Evolutionary conservation across 192 early-diverging fungal genomes (phyloP).

Genomic region (Coemansia erecta): DNA sequence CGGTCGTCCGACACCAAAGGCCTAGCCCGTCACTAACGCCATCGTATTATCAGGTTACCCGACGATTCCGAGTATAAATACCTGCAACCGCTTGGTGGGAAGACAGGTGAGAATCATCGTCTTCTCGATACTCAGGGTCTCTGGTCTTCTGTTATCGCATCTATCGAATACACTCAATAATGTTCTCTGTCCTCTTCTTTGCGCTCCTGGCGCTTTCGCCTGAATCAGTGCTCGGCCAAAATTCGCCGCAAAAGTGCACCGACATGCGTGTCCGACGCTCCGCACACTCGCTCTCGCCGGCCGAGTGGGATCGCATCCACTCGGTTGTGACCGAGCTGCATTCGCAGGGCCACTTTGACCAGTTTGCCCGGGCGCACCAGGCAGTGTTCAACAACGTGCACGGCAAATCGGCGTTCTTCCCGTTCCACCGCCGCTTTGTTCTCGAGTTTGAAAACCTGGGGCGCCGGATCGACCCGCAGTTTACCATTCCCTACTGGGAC

Average conservation of each 20-base stretch:
- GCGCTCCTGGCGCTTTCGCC: slow-evolving; percentile 9
- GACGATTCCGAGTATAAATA: too few relatives aligned
- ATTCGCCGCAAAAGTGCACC: slow-evolving; percentile 22
- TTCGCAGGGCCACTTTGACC: slow-evolving; percentile 31
- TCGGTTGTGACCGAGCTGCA: slow-evolving; percentile 29
- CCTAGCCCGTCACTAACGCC: too few relatives aligned
- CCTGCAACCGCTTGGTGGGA: too few relatives aligned
- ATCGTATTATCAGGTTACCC: too few relatives aligned
- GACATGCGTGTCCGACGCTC: slow-evolving; percentile 31
- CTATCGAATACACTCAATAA: not conserved
- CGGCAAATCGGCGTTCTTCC: slow-evolving; percentile 45
- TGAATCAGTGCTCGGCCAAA: slow-evolving; percentile 5
- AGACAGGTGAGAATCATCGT: too few relatives aligned
- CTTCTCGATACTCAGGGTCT: not conserved
- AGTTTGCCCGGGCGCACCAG: slow-evolving; percentile 42
- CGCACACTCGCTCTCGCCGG: slow-evolving; percentile 33
- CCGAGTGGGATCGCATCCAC: slow-evolving; percentile 36
- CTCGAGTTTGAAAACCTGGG: slow-evolving; percentile 49
- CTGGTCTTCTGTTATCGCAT: not conserved
- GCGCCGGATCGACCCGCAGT: slow-evolving; percentile 27
- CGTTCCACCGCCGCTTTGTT: slow-evolving; percentile 53
- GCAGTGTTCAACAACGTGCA: slow-evolving; percentile 38
- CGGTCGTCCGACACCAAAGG: too few relatives aligned
- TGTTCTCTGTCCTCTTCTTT: not conserved
- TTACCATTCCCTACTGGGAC: slow-evolving; percentile 51